Percentiles rank a stretch among this genome's conserved stretches.
phyloP scores from a whole-genome alignment of 208 protist genomes.

The Crithidia sp. region DNA sequence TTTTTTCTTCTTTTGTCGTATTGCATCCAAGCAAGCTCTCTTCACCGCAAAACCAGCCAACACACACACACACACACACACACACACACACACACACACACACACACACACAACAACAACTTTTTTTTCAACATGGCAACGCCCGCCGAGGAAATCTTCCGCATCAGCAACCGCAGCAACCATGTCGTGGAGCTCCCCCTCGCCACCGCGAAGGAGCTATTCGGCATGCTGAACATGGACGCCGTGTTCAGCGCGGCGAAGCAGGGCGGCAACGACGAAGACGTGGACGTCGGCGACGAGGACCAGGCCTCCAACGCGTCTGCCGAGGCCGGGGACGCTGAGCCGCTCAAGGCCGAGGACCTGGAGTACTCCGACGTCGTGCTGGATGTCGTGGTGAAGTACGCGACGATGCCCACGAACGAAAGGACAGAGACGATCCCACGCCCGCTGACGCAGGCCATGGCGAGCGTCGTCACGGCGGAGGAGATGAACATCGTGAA shows the following conservation, averaged over 20 bases:
- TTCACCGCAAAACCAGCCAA: too few species aligned
- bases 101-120: neutral
- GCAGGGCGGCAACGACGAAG: constrained; percentile 21
- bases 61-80: neutral
- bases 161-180: constrained; percentile 31
- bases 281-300: constrained; percentile 15
- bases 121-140: neutral
- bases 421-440: constrained; percentile 44
- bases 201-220: constrained; percentile 34
- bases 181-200: constrained; percentile 39
- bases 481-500: constrained; percentile 55
- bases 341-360: constrained; percentile 42
- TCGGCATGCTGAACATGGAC: constrained; percentile 35
- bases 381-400: constrained; percentile 40
- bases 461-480: constrained; percentile 32
- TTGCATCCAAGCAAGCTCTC: neutral
- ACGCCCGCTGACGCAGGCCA: constrained; percentile 40
- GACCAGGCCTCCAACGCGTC: constrained; percentile 16
- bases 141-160: constrained; percentile 28
- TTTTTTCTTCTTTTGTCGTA: neutral
- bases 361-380: constrained; percentile 41
- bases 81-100: constrained; percentile 8
- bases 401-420: constrained; percentile 36
- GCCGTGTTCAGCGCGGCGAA: constrained; percentile 35
- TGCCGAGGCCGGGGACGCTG: constrained; percentile 29